Percentiles rank a stretch among this genome's conserved stretches.
These are phyloP conservation scores for Trichoderma aggressivum DNA, from an alignment of 2,329 filamentous ascomycete species.

Conservation along the genomic window DNA sequence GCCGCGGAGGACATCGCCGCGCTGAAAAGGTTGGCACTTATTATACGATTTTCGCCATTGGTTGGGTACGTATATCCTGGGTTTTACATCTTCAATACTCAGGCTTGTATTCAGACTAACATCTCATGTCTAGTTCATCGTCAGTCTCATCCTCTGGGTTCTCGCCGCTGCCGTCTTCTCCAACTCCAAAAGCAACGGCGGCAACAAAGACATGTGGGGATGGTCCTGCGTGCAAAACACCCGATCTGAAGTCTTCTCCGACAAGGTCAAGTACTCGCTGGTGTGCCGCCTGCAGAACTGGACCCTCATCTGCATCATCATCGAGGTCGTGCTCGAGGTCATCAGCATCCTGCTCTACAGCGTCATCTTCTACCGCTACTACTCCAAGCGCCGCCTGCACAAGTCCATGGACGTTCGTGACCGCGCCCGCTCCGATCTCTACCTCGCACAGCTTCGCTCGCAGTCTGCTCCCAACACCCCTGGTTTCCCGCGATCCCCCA, in stretches of 20 bases:
- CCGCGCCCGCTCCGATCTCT: slow-evolving; percentile 88
- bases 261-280: slow-evolving; percentile 83
- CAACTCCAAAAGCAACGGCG: slow-evolving; percentile 63
- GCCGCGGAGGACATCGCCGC: slow-evolving; percentile 77
- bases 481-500: slow-evolving; percentile 66
- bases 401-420: slow-evolving; percentile 97
- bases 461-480: slow-evolving; percentile 96
- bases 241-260: slow-evolving; percentile 69
- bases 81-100: neutral
- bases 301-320: slow-evolving; percentile 93
- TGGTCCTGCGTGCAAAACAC: slow-evolving; percentile 95
- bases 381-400: slow-evolving; percentile 89
- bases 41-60: slow-evolving; percentile 90
- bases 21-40: slow-evolving; percentile 94
- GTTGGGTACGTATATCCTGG: slow-evolving; percentile 52
- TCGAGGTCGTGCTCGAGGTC: slow-evolving; percentile 89
- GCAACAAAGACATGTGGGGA: slow-evolving; percentile 91
- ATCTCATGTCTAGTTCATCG: slow-evolving; percentile 59
- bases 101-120: neutral
- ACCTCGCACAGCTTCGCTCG: slow-evolving; percentile 77
- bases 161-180: slow-evolving; percentile 82
- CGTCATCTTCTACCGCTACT: slow-evolving; percentile 95
- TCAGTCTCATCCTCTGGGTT: slow-evolving; percentile 90
- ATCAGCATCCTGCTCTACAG: slow-evolving; percentile 91
- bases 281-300: slow-evolving; percentile 93